phyloP scores from a whole-genome alignment of 257 asterid species.

The Solanum dulcamara region DNA sequence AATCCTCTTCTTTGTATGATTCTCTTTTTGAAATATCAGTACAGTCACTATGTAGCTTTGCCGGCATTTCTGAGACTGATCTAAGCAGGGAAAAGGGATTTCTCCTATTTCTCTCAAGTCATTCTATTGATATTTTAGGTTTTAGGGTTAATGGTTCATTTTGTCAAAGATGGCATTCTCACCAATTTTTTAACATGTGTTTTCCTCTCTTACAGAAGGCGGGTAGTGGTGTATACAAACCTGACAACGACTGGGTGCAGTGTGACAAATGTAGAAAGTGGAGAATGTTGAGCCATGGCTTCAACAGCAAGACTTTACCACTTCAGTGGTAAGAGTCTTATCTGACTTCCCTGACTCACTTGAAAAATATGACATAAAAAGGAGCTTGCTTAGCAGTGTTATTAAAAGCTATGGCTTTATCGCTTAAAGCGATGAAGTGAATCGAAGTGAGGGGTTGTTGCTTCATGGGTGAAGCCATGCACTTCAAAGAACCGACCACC shows the following conservation, averaged over 20 bases:
- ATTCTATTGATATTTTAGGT: neutral
- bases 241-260: slow-evolving; percentile 81
- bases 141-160: neutral
- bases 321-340: slow-evolving; percentile 38
- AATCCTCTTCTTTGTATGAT: neutral
- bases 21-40: neutral
- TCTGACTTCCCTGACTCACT: neutral
- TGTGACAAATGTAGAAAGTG: slow-evolving; percentile 85
- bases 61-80: neutral
- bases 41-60: neutral
- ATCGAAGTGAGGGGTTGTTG: neutral
- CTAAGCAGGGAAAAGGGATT: neutral
- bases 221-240: slow-evolving; percentile 32
- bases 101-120: neutral
- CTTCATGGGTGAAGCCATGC: too few relatives aligned
- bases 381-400: neutral
- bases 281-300: slow-evolving; percentile 48
- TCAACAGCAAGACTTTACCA: slow-evolving; percentile 46
- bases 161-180: neutral
- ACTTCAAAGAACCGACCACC: too few relatives aligned
- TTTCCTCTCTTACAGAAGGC: slow-evolving; percentile 30
- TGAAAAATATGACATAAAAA: neutral
- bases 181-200: slow-evolving; percentile 1
- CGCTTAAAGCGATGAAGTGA: neutral
- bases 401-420: neutral